phyloP scores from a whole-genome alignment of 2,329 filamentous ascomycete genomes.

The Lachnellula occidentalis region DNA sequence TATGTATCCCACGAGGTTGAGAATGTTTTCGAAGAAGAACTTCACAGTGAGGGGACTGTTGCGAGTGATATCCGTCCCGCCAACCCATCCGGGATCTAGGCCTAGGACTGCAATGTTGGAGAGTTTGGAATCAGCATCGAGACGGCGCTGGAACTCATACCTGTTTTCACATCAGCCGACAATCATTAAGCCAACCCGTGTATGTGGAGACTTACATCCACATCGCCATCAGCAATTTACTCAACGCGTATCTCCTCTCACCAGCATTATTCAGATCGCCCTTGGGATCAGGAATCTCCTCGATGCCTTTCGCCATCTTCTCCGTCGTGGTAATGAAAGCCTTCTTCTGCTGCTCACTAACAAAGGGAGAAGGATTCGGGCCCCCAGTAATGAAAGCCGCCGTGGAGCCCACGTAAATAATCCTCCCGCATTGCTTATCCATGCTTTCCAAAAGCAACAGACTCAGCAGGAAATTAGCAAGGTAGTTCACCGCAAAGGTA shows the following conservation, averaged over 20 bases:
- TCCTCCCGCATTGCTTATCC: conserved; percentile 30
- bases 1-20: conserved; percentile 18
- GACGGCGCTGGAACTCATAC: conserved; percentile 16
- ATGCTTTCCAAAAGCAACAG: conserved; percentile 33
- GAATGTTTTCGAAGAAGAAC: conserved; percentile 17
- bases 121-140: conserved; percentile 20
- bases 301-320: conserved; percentile 7
- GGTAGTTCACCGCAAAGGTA: conserved; percentile 32
- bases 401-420: conserved; percentile 17
- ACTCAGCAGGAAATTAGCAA: conserved; percentile 32
- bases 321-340: conserved; percentile 17
- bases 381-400: conserved; percentile 15
- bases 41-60: conserved; percentile 19
- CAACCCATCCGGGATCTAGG: conserved; percentile 37
- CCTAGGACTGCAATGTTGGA: conserved; percentile 34
- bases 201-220: conserved; percentile 9
- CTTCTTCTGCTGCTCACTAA: not conserved
- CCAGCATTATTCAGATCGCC: conserved; percentile 3
- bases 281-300: conserved; percentile 2
- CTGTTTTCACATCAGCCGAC: conserved; percentile 1
- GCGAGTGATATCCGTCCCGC: conserved; percentile 24
- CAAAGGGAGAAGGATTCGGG: conserved; percentile 22
- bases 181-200: not conserved
- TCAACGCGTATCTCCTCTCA: conserved; percentile 11
- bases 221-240: conserved; percentile 13